Evolutionary conservation across 306 rosid genomes (phyloP), one percentile per base, ranked within the genome.

Genomic region (Morella rubra): DNA sequence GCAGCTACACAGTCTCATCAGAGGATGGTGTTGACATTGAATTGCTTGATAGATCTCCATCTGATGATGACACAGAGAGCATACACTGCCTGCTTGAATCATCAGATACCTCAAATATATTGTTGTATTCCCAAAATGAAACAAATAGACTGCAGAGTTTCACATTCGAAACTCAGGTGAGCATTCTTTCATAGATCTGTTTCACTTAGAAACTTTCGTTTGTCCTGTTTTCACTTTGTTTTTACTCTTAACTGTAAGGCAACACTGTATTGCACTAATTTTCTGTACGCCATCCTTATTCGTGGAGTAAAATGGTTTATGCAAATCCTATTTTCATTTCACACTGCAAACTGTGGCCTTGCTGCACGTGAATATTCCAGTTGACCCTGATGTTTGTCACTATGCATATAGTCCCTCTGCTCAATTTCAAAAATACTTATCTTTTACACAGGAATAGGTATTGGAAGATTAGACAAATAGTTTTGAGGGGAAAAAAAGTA

Each of bases 81-180:
- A 40, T 73, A 40, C 87, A 88, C 66, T 54, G 67, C 79, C 46
- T 54, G 70, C 81, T 81, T 58, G 87, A 87, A 77, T 84, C 81
- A 7, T 80, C 88, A 40, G 88, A 81, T 58, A 18, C 77, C 73
- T 73, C 85, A 41, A 74, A 44, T 68, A n/a, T 69, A 15, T 81
- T 79, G 44, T 71, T 72, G 15, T 44, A 80, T 84, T 79, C 84
- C 71, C 80, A 87, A 81, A 71, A 83, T 66, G 90, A 81, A 77
- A 82, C 83, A 81, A 81, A 85, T 77, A 79, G 12, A 76, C 74
- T 84, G 67, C 93, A 81, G 42, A 95, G 97, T 87, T 92, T 95
- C 93, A 86, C 96, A 56, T 91, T 95, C 81, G 99, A 95, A 86
- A 89, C 97, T 62, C 99, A 92, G 97, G 99, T 92, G 79, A 68